Conservation (phyloP, 805 yeast genomes). For the Nakazawaea siamensis region DNA sequence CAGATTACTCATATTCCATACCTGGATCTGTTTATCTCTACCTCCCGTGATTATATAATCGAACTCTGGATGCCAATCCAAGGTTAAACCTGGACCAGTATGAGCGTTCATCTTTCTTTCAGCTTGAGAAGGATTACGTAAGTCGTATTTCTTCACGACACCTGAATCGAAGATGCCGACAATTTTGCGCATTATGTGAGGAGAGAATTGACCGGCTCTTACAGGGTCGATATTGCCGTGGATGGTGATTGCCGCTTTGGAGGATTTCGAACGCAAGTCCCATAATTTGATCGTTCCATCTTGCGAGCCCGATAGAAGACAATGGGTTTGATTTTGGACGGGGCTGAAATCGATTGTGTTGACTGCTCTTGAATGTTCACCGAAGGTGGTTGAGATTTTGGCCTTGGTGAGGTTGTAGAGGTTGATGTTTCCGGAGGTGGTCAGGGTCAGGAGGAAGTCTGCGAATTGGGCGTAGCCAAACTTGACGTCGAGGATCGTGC, state of each 20-base stretch:
- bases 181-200: constrained; percentile 44
- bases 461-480: constrained; percentile 33
- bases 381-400: constrained; percentile 21
- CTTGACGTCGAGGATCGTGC: constrained; percentile 33
- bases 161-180: constrained; percentile 89
- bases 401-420: constrained; percentile 20
- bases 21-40: constrained; percentile 73
- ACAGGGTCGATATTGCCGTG: constrained; percentile 66
- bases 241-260: constrained; percentile 42
- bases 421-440: constrained; percentile 39
- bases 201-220: constrained; percentile 44
- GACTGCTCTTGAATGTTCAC: constrained; percentile 38
- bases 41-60: constrained; percentile 90
- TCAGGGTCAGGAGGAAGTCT: constrained; percentile 32
- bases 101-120: constrained; percentile 83
- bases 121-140: constrained; percentile 52
- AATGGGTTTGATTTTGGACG: constrained; percentile 18
- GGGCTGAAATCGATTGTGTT: constrained; percentile 35
- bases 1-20: constrained; percentile 53
- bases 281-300: constrained; percentile 73
- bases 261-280: constrained; percentile 49
- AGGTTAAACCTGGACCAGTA: constrained; percentile 80
- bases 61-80: constrained; percentile 80
- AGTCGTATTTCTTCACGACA: constrained; percentile 76
- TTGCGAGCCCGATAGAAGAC: constrained; percentile 60